A percentile compares a stretch with the other conserved stretches of the same genome.
These are phyloP conservation scores for Cryptosporidium felis DNA, from an alignment of 169 alveolate genomes.

Conservation along the genomic window DNA sequence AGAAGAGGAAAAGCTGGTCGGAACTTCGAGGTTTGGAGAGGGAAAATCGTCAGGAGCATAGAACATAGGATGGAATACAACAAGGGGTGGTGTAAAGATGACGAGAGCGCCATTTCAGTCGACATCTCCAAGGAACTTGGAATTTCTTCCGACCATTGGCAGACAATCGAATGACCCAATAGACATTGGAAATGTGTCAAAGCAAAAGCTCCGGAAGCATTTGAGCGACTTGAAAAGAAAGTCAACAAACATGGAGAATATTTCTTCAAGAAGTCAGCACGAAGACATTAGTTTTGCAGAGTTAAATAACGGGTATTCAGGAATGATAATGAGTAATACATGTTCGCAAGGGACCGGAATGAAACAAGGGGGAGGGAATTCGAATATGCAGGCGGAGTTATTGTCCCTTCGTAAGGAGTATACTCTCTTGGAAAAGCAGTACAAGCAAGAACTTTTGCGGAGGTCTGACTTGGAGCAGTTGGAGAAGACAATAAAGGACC, in stretches of 20 bases:
- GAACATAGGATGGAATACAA: too few species aligned
- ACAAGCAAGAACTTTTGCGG: conserved; percentile 33
- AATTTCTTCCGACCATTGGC: conserved; percentile 51
- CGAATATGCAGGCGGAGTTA: conserved; percentile 49
- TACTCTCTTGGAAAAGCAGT: conserved; percentile 59
- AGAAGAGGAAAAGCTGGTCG: neutral
- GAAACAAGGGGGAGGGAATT: neutral
- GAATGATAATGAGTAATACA: neutral
- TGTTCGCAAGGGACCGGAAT: neutral
- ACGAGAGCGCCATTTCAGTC: conserved; percentile 71
- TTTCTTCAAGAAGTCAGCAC: conserved; percentile 25
- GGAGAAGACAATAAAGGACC: conserved; percentile 41
- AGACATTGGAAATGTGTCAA: conserved; percentile 36
- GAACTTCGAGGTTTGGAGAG: too few species aligned
- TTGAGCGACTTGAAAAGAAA: conserved; percentile 12
- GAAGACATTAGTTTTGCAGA: conserved; percentile 17
- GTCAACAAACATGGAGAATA: conserved; percentile 21
- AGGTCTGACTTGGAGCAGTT: conserved; percentile 40
- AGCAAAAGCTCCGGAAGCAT: conserved; percentile 35
- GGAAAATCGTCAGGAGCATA: too few species aligned
- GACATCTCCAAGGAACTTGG: conserved; percentile 69
- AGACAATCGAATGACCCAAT: conserved; percentile 14
- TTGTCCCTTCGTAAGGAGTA: conserved; percentile 20
- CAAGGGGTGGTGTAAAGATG: neutral
- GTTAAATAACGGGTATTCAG: conserved; percentile 41